phyloP scores from a whole-genome alignment of 1,284 basidiomycete species.

The Rhodotorula sp. region DNA sequence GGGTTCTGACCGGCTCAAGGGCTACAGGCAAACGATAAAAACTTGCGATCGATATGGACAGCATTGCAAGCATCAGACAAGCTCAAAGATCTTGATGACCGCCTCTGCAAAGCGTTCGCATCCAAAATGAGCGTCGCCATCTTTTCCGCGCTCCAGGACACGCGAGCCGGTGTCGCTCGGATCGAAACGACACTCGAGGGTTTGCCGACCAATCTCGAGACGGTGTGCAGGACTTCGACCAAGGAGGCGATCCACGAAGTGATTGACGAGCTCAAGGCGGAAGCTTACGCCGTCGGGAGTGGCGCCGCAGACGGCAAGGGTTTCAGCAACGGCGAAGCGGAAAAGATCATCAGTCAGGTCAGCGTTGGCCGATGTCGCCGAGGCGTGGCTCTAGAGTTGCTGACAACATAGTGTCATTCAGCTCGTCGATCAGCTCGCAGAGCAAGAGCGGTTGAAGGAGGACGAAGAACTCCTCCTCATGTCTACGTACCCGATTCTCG shows the following conservation, averaged over 20 bases:
- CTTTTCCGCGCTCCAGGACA: constrained; percentile 40
- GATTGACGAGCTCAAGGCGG: constrained; percentile 33
- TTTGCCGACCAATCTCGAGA: constrained; percentile 21
- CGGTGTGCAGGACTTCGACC: constrained; percentile 21
- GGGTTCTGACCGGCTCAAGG: background rate
- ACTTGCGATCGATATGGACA: constrained; percentile 22
- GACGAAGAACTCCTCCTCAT: constrained; percentile 25
- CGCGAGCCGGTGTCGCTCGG: constrained; percentile 28
- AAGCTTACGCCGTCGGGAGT: constrained; percentile 22
- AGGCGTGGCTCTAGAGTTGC: background rate
- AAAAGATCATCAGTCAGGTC: constrained; percentile 36
- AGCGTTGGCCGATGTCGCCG: background rate
- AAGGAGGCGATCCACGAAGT: constrained; percentile 31
- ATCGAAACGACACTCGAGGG: constrained; percentile 37
- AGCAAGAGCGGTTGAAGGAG: constrained; percentile 29
- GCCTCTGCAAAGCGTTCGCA: constrained; percentile 32
- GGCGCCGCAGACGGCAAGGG: constrained; percentile 13
- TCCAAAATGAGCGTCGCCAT: constrained; percentile 41
- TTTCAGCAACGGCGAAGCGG: constrained; percentile 31
- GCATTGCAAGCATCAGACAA: constrained; percentile 34
- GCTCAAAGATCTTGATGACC: constrained; percentile 41
- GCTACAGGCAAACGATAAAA: background rate
- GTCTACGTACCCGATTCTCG: background rate
- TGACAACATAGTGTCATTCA: background rate
- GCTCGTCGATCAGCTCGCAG: constrained; percentile 35